Base-by-base conservation (phyloP, 2,329 filamentous ascomycete genomes). In the Purpureocillium lavendulum region DNA sequence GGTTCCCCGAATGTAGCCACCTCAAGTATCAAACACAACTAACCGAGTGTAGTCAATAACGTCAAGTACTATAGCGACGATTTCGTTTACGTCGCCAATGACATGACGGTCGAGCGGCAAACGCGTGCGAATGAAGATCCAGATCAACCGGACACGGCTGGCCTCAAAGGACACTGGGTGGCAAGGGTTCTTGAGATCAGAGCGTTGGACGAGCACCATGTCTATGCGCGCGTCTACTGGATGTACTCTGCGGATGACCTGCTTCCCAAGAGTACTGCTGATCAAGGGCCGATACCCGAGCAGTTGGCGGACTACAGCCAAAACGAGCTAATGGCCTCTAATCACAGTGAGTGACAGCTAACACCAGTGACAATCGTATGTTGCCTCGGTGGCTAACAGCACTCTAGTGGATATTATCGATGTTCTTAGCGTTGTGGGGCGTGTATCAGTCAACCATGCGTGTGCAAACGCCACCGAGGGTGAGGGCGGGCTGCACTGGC, bases 221-320 rank as follows among this genome's bases (percentile, higher is more conserved):
- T 38, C n/a, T 38, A 38, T 30, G 36, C 26, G 13, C 36, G 36
- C 12, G 18, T 38, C 10, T 38, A 30, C 17, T 38, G 36, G 36
- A 38, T 38, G 26, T 38, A 38, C 29, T 31, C 36, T 31, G 16
- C 29, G 12, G 17, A 32, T 4, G 28, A 38, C 12, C 21, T 18
- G 13, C 33, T 15, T 11, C 15, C 33, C 6, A 5, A 26, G 6
- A 26, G 6, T 26, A 5, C 10, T 26, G 21, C n/a, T n/a, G n/a
- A n/a, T n/a, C n/a, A 10, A 5, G 10, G 10, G 21, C 21, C 10
- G 21, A 10, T 26, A 10, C 10, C 21, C 21, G 21, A 26, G n/a
- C n/a, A n/a, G n/a, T n/a, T n/a, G n/a, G n/a, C n/a, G n/a, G n/a
- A 86, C 49, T 82, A 87, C 48, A 82, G 81, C 14, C 60, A 65